Conservation (phyloP, 108 stramenopile genomes). For the Stephanodiscus minutulus region DNA sequence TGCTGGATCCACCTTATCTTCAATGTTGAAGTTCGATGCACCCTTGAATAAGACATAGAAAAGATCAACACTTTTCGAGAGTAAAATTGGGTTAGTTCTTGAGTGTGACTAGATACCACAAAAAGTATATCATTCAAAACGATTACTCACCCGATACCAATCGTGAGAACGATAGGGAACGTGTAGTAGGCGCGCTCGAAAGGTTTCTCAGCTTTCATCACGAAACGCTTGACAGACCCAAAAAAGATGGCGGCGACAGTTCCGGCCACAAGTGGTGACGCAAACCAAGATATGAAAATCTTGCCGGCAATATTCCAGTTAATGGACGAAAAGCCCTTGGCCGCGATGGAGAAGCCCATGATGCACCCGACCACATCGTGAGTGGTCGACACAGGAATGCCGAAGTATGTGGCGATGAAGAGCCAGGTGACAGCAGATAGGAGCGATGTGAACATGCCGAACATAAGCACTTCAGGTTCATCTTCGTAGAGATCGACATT, state of each 20-base stretch:
- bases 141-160: slow-evolving; percentile 52
- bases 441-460: slow-evolving; percentile 63
- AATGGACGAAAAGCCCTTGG: slow-evolving; percentile 50
- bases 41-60: slow-evolving; percentile 7
- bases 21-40: slow-evolving; percentile 13
- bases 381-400: slow-evolving; percentile 73
- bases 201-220: slow-evolving; percentile 43
- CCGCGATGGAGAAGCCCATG: slow-evolving; percentile 63
- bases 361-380: slow-evolving; percentile 65
- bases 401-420: slow-evolving; percentile 56
- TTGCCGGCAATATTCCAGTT: slow-evolving; percentile 38
- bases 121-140: slow-evolving; percentile 31
- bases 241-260: slow-evolving; percentile 47
- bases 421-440: slow-evolving; percentile 61
- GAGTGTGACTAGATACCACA: not conserved
- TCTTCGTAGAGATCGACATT: slow-evolving; percentile 51
- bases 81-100: not conserved
- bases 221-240: slow-evolving; percentile 11
- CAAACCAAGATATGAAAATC: slow-evolving; percentile 63
- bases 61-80: slow-evolving; percentile 17
- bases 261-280: slow-evolving; percentile 58
- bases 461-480: slow-evolving; percentile 57
- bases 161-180: slow-evolving; percentile 52
- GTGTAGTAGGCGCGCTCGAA: slow-evolving; percentile 45
- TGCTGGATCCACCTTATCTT: slow-evolving; percentile 11